These are phyloP conservation scores for Didymella pinodella DNA, from an alignment of 2,329 filamentous ascomycete genomes.

Conservation along the genomic window DNA sequence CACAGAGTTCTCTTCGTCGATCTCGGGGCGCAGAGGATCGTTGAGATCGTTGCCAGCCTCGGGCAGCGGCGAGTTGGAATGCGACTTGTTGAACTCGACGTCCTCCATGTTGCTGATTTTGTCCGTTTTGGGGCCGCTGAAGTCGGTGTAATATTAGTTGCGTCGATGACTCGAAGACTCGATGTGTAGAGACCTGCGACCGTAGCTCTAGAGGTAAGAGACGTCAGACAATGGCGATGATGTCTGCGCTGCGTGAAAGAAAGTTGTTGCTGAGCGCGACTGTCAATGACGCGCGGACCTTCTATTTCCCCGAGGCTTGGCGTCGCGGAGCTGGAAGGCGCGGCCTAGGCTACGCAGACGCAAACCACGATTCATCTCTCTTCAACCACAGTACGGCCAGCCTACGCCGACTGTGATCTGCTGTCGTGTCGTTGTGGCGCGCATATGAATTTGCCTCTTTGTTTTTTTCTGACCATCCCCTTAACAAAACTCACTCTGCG, in stretches of 20 bases:
- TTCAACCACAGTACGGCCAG: neutral
- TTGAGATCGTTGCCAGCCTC: slow-evolving; percentile 57
- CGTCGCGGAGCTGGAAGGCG: slow-evolving; percentile 15
- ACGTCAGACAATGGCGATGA: slow-evolving; percentile 11
- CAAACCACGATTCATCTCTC: slow-evolving; percentile 5
- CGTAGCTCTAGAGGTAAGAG: slow-evolving; percentile 1
- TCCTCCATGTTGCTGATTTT: slow-evolving; percentile 51
- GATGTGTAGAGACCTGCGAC: neutral
- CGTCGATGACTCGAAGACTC: neutral
- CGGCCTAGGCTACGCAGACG: slow-evolving; percentile 6
- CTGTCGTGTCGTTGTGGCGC: neutral
- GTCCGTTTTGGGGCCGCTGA: neutral
- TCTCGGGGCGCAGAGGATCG: slow-evolving; percentile 56
- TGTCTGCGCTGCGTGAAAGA: slow-evolving; percentile 22
- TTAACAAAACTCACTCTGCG: neutral
- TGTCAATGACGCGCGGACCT: slow-evolving; percentile 36
- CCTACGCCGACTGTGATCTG: neutral
- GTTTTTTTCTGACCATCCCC: neutral
- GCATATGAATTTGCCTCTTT: neutral
- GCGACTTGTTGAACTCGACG: slow-evolving; percentile 51
- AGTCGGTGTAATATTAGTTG: slow-evolving; percentile 4
- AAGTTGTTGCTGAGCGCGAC: slow-evolving; percentile 30
- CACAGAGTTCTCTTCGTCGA: slow-evolving; percentile 59
- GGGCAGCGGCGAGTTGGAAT: slow-evolving; percentile 53
- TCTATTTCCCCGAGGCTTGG: slow-evolving; percentile 27